Evolutionary conservation across 2,329 filamentous ascomycete genomes (phyloP).

Genomic region (Zymoseptoria passerinii): DNA sequence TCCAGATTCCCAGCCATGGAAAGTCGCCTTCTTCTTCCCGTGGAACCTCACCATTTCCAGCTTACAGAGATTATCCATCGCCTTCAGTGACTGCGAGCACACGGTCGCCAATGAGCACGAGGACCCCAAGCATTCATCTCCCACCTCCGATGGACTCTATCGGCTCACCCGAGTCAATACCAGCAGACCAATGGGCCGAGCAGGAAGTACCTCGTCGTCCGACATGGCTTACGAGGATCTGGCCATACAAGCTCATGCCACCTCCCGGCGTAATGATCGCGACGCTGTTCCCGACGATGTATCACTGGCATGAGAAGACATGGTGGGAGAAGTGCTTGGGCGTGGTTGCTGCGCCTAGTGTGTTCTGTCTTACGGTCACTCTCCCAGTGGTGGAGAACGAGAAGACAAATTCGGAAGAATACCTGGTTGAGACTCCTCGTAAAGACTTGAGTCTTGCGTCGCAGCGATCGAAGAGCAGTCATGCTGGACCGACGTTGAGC

Average conservation of each 20-base stretch:
- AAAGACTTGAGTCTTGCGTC: constrained; percentile 4
- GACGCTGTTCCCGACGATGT: constrained; percentile 80
- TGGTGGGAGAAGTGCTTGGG: constrained; percentile 78
- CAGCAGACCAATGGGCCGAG: constrained; percentile 26
- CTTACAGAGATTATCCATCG: constrained; percentile 46
- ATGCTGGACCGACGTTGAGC: constrained; percentile 7
- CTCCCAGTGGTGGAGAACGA: constrained; percentile 79
- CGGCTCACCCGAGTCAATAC: constrained; percentile 26
- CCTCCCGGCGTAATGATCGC: constrained; percentile 61
- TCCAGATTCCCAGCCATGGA: constrained; percentile 32
- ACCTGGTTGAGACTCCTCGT: neutral
- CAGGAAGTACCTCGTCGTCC: constrained; percentile 14
- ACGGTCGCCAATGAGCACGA: constrained; percentile 15
- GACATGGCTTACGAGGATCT: constrained; percentile 53
- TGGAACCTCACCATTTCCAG: constrained; percentile 56
- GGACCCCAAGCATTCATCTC: constrained; percentile 49
- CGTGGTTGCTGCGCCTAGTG: constrained; percentile 75
- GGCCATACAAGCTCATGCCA: constrained; percentile 69
- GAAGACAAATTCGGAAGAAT: constrained; percentile 28
- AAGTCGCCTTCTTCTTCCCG: constrained; percentile 33
- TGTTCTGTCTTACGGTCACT: constrained; percentile 82
- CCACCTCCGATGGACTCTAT: constrained; percentile 27
- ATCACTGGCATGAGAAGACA: constrained; percentile 72
- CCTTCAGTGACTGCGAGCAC: constrained; percentile 33
- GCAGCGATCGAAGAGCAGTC: constrained; percentile 10